Percentiles rank a stretch among this genome's conserved stretches.
Evolutionary conservation across 2,329 filamentous ascomycete species (phyloP).

Genomic region (Colletotrichum sp.): DNA sequence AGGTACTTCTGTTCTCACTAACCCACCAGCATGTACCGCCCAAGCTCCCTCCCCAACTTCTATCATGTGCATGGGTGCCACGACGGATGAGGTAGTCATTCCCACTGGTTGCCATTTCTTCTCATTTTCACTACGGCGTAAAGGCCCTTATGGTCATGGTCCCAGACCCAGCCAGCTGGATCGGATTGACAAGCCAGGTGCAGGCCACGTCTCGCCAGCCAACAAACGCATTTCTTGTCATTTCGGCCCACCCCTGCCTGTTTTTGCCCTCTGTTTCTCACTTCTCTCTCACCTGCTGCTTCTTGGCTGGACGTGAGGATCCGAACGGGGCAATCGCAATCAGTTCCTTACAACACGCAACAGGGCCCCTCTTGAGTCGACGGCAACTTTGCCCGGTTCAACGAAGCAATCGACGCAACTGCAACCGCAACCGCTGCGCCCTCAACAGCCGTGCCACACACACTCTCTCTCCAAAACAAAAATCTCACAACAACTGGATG

Average conservation of each 20-base stretch:
- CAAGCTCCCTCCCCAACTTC: neutral
- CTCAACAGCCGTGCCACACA: neutral
- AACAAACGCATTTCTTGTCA: slow-evolving; percentile 12
- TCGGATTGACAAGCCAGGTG: neutral
- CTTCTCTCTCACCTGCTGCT: neutral
- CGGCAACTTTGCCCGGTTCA: neutral
- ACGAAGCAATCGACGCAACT: neutral
- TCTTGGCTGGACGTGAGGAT: neutral
- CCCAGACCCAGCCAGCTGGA: slow-evolving; percentile 4
- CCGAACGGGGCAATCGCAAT: neutral
- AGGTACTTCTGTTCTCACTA: neutral
- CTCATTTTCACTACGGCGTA: neutral
- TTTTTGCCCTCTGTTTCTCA: neutral
- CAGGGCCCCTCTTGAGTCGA: neutral
- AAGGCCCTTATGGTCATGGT: neutral
- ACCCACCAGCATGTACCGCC: neutral
- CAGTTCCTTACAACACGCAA: neutral
- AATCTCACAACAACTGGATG: neutral
- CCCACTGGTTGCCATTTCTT: neutral
- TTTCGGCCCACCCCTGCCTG: neutral
- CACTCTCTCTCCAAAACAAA: neutral
- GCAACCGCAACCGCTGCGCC: neutral
- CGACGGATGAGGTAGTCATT: neutral
- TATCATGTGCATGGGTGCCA: neutral
- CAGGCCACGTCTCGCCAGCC: neutral